These are phyloP conservation scores for Phoma herbarum DNA, from an alignment of 2,329 filamentous ascomycete genomes.

Conservation along the genomic window DNA sequence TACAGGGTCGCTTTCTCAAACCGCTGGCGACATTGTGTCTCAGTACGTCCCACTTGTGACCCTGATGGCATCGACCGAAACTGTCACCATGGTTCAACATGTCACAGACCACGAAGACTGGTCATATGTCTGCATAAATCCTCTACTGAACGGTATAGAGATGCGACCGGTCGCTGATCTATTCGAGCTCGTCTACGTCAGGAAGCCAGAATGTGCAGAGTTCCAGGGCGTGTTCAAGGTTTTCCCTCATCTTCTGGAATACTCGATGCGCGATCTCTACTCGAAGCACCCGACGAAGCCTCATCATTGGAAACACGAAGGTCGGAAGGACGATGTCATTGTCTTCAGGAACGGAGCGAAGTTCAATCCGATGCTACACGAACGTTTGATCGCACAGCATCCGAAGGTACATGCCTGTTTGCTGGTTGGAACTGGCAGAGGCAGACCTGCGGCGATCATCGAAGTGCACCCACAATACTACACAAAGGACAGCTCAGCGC, in stretches of 20 bases:
- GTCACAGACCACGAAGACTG: constrained; percentile 36
- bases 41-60: constrained; percentile 25
- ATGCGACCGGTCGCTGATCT: constrained; percentile 33
- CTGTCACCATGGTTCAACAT: constrained; percentile 30
- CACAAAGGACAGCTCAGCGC: constrained; percentile 25
- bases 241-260: constrained; percentile 29
- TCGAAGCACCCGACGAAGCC: constrained; percentile 37
- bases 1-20: constrained; percentile 28
- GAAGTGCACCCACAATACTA: constrained; percentile 36
- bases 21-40: constrained; percentile 33
- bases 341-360: constrained; percentile 32
- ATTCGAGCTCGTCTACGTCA: constrained; percentile 35
- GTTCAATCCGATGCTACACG: constrained; percentile 35
- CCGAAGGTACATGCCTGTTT: constrained; percentile 43
- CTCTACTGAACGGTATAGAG: constrained; percentile 32
- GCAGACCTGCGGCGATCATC: constrained; percentile 45
- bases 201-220: constrained; percentile 17
- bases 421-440: constrained; percentile 43
- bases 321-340: constrained; percentile 35
- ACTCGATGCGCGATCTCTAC: constrained; percentile 36
- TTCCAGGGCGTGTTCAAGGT: constrained; percentile 35
- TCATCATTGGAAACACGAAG: constrained; percentile 40
- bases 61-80: constrained; percentile 34
- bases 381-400: constrained; percentile 40
- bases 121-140: constrained; percentile 37